These are phyloP conservation scores for Dipteronia sinensis DNA, from an alignment of 345 rosid species.

Conservation along the genomic window DNA sequence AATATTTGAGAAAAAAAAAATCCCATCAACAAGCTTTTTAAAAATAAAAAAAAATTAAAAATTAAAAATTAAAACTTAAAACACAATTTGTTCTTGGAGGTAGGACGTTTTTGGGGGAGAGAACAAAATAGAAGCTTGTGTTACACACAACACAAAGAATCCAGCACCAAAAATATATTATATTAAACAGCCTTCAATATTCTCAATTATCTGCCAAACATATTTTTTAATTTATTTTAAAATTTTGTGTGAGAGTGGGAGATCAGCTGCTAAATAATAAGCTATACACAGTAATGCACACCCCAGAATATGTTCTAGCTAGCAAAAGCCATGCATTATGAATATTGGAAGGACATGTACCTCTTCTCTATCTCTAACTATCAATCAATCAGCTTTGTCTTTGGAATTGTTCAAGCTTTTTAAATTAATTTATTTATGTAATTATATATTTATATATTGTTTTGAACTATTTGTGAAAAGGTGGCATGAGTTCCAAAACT, in stretches of 20 bases:
- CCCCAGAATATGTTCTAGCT: background rate
- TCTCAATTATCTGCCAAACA: too few relatives aligned
- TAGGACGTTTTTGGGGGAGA: slow-evolving; percentile 1
- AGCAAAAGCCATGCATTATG: slow-evolving; percentile 15
- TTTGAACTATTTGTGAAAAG: slow-evolving; percentile 16
- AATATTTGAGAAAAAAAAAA: slow-evolving; percentile 16
- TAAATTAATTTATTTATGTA: background rate
- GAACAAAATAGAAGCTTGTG: slow-evolving; percentile 41
- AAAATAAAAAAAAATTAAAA: too few relatives aligned
- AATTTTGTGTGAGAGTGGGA: slow-evolving; percentile 3
- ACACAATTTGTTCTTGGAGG: slow-evolving; percentile 13
- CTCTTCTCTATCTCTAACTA: background rate
- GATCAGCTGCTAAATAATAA: background rate
- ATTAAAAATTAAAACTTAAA: background rate
- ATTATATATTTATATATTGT: background rate
- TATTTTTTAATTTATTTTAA: slow-evolving; percentile 1
- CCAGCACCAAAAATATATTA: slow-evolving; percentile 17
- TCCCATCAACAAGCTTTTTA: background rate
- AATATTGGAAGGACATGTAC: slow-evolving; percentile 7
- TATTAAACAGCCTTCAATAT: background rate
- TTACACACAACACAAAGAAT: slow-evolving; percentile 32
- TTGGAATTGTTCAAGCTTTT: background rate
- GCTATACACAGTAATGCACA: background rate
- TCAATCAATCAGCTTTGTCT: slow-evolving; percentile 10
- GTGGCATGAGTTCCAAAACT: slow-evolving; percentile 33